Conservation (phyloP, 768 basidiomycete genomes). For the Auricularia sp. region DNA sequence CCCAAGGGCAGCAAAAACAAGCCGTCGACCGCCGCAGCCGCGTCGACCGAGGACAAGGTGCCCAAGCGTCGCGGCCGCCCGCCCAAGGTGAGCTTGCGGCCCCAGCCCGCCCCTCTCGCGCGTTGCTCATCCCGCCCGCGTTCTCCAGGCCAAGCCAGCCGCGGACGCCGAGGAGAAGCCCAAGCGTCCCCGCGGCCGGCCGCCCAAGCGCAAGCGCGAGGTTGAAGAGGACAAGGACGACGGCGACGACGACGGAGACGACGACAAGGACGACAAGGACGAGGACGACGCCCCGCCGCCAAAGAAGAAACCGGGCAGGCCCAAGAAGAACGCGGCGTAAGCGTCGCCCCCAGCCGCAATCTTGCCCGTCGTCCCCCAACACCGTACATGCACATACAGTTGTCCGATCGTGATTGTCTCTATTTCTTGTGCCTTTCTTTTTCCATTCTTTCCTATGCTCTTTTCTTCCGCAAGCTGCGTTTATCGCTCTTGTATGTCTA, state of each 20-base stretch:
- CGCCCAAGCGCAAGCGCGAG: slow-evolving; percentile 37
- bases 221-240: neutral
- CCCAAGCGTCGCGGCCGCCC: slow-evolving; percentile 66
- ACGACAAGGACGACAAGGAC: neutral
- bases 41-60: slow-evolving; percentile 29
- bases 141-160: slow-evolving; percentile 37
- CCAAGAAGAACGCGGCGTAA: neutral
- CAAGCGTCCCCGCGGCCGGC: slow-evolving; percentile 42
- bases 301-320: neutral
- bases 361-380: neutral
- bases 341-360: neutral
- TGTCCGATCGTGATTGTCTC: neutral
- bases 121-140: neutral
- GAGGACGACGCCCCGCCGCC: neutral
- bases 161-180: slow-evolving; percentile 28
- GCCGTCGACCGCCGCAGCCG: slow-evolving; percentile 30
- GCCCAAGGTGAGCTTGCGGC: slow-evolving; percentile 34
- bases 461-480: too few species aligned
- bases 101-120: neutral
- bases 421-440: neutral
- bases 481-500: too few species aligned
- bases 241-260: neutral
- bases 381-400: neutral
- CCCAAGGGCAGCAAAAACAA: slow-evolving; percentile 84
- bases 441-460: neutral